A percentile compares a stretch with the other conserved stretches of the same genome.
Conservation (phyloP, 306 rosid genomes). For the Lathyrus aphaca region DNA sequence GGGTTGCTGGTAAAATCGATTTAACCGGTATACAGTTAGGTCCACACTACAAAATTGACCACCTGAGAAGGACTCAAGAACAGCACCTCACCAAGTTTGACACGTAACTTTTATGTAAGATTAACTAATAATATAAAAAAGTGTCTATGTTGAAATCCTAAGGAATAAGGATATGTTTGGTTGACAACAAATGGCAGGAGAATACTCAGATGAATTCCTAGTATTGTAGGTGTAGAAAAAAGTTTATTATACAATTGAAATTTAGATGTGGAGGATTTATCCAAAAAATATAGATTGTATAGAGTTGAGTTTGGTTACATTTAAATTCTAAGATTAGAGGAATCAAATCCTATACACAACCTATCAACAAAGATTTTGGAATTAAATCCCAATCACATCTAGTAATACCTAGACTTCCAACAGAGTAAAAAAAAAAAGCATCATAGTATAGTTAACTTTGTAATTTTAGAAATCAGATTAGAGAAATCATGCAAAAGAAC, state of each 20-base stretch:
- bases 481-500: too few species aligned
- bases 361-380: not conserved
- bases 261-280: too few species aligned
- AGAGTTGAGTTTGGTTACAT: too few species aligned
- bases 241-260: not conserved
- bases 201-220: conserved; percentile 1
- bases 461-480: too few species aligned
- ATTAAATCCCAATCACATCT: not conserved
- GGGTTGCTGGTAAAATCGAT: conserved; percentile 7
- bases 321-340: not conserved
- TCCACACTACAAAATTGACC: conserved; percentile 30
- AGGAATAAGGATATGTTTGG: conserved; percentile 2
- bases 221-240: not conserved
- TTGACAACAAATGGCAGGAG: conserved; percentile 22
- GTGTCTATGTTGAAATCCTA: not conserved
- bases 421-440: not conserved
- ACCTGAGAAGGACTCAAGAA: conserved; percentile 31
- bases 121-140: not conserved
- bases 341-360: not conserved
- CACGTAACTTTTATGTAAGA: not conserved
- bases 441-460: not conserved
- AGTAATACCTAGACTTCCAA: not conserved
- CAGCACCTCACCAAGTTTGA: conserved; percentile 12
- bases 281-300: too few species aligned
- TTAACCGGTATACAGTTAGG: conserved; percentile 32